Conservation (phyloP, 2,329 filamentous ascomycete species). For the Fusarium citri region DNA sequence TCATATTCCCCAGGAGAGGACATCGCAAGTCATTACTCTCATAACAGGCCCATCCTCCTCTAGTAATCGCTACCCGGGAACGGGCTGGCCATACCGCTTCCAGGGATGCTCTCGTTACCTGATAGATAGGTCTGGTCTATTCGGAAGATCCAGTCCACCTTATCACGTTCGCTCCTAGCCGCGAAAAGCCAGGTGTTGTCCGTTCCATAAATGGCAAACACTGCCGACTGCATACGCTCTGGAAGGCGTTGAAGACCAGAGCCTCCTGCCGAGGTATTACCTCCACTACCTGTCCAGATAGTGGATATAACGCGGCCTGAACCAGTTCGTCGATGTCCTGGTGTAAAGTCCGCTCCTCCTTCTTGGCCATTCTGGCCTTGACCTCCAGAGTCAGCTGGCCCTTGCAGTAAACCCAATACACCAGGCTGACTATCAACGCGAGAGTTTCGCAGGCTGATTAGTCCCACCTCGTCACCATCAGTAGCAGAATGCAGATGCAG, state of each 20-base stretch:
- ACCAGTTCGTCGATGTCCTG: constrained; percentile 61
- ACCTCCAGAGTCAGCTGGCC: constrained; percentile 54
- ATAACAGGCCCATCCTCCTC: constrained; percentile 21
- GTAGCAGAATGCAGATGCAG: constrained; percentile 87
- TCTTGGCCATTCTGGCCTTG: constrained; percentile 50
- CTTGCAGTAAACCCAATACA: constrained; percentile 79
- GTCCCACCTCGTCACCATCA: constrained; percentile 89
- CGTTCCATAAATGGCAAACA: constrained; percentile 94
- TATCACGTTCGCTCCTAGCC: constrained; percentile 87
- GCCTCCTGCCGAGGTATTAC: constrained; percentile 43
- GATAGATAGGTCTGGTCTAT: constrained; percentile 83
- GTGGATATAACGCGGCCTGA: constrained; percentile 67
- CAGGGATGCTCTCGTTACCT: constrained; percentile 56
- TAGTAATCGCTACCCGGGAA: constrained; percentile 50
- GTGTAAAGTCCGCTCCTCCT: constrained; percentile 54
- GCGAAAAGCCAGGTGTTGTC: constrained; percentile 97
- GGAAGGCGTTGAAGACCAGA: constrained; percentile 64
- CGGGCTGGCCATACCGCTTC: constrained; percentile 54
- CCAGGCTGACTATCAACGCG: constrained; percentile 94
- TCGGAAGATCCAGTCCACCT: constrained; percentile 96
- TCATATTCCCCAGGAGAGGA: constrained; percentile 42
- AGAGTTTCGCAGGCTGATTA: constrained; percentile 88
- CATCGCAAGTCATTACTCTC: constrained; percentile 47
- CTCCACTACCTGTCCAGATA: constrained; percentile 63
- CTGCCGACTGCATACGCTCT: constrained; percentile 73